Percentiles rank a stretch among this genome's conserved stretches.
These are phyloP conservation scores for Spencermartinsiella ligniputridi DNA, from an alignment of 1,139 yeast species.

Conservation along the genomic window DNA sequence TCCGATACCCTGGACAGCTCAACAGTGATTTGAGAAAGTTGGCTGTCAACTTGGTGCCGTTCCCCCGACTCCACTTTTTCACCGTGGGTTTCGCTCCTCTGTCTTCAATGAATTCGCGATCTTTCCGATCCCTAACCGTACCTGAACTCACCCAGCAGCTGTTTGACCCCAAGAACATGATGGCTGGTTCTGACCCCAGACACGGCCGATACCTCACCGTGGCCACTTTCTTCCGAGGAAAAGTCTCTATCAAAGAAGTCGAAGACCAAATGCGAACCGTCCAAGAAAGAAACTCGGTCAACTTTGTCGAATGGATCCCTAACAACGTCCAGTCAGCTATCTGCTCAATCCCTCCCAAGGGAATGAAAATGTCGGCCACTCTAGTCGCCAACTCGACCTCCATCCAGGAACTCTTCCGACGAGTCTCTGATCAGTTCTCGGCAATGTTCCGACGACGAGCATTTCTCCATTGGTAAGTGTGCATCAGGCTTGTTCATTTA, in stretches of 20 bases:
- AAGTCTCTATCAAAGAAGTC: conserved; percentile 85
- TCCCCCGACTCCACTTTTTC: conserved; percentile 91
- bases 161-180: conserved; percentile 88
- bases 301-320: conserved; percentile 96
- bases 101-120: conserved; percentile 65
- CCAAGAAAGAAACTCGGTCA: conserved; percentile 73
- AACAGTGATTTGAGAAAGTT: conserved; percentile 87
- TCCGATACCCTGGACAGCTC: conserved; percentile 92
- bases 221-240: conserved; percentile 91
- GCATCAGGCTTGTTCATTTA: too few species aligned
- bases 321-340: conserved; percentile 93
- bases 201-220: conserved; percentile 91
- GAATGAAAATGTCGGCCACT: conserved; percentile 83
- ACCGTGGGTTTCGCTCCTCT: conserved; percentile 94
- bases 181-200: conserved; percentile 92
- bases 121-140: conserved; percentile 78
- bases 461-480: conserved; percentile 96
- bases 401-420: conserved; percentile 82
- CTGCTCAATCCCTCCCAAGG: conserved; percentile 86
- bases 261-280: conserved; percentile 89
- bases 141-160: conserved; percentile 91
- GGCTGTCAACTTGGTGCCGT: conserved; percentile 90
- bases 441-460: conserved; percentile 94
- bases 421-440: conserved; percentile 84
- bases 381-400: conserved; percentile 91